These are phyloP conservation scores for Erysimum pusillum DNA, from an alignment of 441 rosid genomes.

Conservation along the genomic window DNA sequence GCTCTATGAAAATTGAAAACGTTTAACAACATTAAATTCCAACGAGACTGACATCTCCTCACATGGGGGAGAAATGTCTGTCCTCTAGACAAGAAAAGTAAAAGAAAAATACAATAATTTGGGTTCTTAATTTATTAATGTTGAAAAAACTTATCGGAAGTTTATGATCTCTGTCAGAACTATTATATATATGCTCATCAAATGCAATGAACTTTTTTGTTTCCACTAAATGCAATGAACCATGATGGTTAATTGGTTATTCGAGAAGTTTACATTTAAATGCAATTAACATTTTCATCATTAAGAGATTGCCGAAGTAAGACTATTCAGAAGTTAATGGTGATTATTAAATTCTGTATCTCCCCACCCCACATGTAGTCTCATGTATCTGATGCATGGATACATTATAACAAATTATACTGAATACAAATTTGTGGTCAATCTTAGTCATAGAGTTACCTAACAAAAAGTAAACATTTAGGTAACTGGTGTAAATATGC, in stretches of 20 bases:
- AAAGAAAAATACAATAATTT: conserved; percentile 22
- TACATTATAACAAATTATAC: not conserved
- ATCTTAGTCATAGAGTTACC: not conserved
- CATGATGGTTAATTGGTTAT: conserved; percentile 25
- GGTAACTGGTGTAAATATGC: not conserved
- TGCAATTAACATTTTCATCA: not conserved
- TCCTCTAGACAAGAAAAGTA: conserved; percentile 31
- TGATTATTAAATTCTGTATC: conserved; percentile 16
- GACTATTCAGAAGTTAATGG: conserved; percentile 7
- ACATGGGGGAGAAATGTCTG: conserved; percentile 52
- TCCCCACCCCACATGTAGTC: conserved; percentile 8
- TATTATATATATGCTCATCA: conserved; percentile 23
- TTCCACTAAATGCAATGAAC: conserved; percentile 45
- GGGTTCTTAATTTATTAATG: conserved; percentile 22
- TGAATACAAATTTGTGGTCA: not conserved
- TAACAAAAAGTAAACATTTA: not conserved
- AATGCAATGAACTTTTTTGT: conserved; percentile 38
- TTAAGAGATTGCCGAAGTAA: conserved; percentile 8
- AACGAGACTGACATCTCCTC: conserved; percentile 47
- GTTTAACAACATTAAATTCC: conserved; percentile 38
- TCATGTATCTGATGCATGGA: not conserved
- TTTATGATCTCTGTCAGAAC: conserved; percentile 40
- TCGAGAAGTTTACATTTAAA: conserved; percentile 1
- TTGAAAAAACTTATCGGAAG: conserved; percentile 37
- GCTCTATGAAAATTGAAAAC: conserved; percentile 23